Conservation (phyloP, 805 yeast species). For the Pichia paraexigua region DNA sequence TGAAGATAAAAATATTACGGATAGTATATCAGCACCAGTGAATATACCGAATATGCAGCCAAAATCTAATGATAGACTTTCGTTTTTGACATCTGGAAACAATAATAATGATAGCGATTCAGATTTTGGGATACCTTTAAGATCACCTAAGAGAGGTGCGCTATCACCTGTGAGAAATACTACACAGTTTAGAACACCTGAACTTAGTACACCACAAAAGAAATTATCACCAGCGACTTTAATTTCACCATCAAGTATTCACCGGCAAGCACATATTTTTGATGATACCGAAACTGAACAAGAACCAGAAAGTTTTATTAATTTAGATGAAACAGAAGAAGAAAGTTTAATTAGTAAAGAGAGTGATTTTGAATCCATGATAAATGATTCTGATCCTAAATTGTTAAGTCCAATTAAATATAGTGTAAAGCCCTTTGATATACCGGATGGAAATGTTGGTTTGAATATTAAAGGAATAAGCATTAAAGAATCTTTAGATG, state of each 20-base stretch:
- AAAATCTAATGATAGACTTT: not conserved
- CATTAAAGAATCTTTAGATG: not conserved
- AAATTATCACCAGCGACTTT: slow-evolving; percentile 1
- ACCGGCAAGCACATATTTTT: slow-evolving; percentile 9
- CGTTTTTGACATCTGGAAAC: not conserved
- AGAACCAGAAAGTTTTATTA: slow-evolving; percentile 19
- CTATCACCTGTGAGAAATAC: slow-evolving; percentile 13
- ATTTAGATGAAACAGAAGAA: slow-evolving; percentile 17
- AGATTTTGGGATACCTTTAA: slow-evolving; percentile 22
- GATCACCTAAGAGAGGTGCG: slow-evolving; percentile 24
- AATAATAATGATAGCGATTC: slow-evolving; percentile 7
- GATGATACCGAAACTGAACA: slow-evolving; percentile 10
- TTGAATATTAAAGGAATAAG: slow-evolving; percentile 18
- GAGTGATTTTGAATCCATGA: not conserved
- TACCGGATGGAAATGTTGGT: slow-evolving; percentile 10
- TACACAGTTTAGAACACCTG: slow-evolving; percentile 15
- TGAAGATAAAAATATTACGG: not conserved
- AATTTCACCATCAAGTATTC: slow-evolving; percentile 5
- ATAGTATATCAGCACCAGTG: not conserved
- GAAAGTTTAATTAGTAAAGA: slow-evolving; percentile 10
- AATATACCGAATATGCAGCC: slow-evolving; percentile 2
- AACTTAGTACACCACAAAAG: slow-evolving; percentile 10
- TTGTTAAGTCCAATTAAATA: slow-evolving; percentile 8
- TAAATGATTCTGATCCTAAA: not conserved
- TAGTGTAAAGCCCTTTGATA: not conserved